Base-by-base conservation (phyloP, 192 early-diverging fungal genomes). In the Backusella psychrophila region DNA sequence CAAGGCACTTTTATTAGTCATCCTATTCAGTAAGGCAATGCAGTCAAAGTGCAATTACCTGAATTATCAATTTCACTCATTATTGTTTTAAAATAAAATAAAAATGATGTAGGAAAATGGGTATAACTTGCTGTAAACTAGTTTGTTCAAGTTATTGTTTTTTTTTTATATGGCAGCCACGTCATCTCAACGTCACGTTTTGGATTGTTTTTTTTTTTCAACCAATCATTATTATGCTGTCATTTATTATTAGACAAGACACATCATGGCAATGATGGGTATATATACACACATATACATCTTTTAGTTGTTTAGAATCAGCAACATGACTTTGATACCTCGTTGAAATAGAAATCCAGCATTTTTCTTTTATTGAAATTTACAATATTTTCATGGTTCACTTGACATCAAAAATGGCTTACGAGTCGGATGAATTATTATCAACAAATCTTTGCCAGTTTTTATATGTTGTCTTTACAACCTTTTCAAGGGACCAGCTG, bases 401-500 rank as follows among this genome's bases (percentile, higher is more conserved):
- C 38, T 39, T 39, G 38, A 3, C 8, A 56, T 56, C 56, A 26
- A 63, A 63, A 63, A 26, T 29, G 9, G 21, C n/a, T 63, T 63
- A 63, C 23, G 23, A 63, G 4, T 29, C 12, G 23, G 56, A 29
- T 63, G 23, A 33, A 33, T 68, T 35, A 33, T 68, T 35, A 15
- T 68, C 66, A 33, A 68, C 29, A 38, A 71, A 71, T 11, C 29
- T 26, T 44, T 33, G 2, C 70, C 70, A 71, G 29, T 71, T 71
- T 9, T 71, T 21, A 26, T 49, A 29, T 12, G 70, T 71, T 14
- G 26, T 31, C 19, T 46, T 39, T 26, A 71, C 42, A 29, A 49
- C 70, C 49, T 71, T 5, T 19, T 85, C 76, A 5, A 83, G 38
- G 0, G 85, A 74, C 94, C 93, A 94, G 0, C 83, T 79, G 49